Conservation (phyloP, 1,139 yeast species). For the Nematodospora anomalae region DNA sequence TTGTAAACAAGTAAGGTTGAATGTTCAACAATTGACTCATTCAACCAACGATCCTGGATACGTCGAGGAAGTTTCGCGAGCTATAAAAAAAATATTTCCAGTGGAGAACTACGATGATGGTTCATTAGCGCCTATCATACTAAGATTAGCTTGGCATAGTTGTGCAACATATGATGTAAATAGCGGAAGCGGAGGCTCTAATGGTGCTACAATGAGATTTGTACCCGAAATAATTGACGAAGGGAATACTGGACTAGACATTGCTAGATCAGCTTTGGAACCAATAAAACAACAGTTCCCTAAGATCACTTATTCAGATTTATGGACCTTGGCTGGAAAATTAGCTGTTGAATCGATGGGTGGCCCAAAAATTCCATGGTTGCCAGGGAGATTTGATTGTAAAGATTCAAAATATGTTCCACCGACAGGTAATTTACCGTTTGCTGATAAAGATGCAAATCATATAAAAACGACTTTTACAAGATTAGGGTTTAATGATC, state of each 20-base stretch:
- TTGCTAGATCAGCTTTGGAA: slow-evolving; percentile 56
- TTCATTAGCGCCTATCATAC: slow-evolving; percentile 61
- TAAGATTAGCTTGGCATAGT: slow-evolving; percentile 71
- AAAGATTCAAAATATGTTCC: slow-evolving; percentile 52
- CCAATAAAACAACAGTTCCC: slow-evolving; percentile 57
- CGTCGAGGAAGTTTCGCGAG: slow-evolving; percentile 15
- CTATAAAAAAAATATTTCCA: slow-evolving; percentile 18
- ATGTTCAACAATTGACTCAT: not conserved
- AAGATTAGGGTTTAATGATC: slow-evolving; percentile 63
- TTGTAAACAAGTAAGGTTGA: slow-evolving; percentile 1
- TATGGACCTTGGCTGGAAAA: slow-evolving; percentile 67
- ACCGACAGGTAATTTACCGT: slow-evolving; percentile 62
- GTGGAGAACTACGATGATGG: slow-evolving; percentile 54
- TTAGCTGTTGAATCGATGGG: slow-evolving; percentile 62
- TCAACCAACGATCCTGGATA: slow-evolving; percentile 13
- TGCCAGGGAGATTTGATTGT: slow-evolving; percentile 63
- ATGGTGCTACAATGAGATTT: slow-evolving; percentile 67
- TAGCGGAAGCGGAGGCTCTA: slow-evolving; percentile 63
- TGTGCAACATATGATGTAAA: slow-evolving; percentile 61
- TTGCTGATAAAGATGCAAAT: slow-evolving; percentile 51
- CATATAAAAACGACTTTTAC: slow-evolving; percentile 56
- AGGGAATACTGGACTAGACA: slow-evolving; percentile 61
- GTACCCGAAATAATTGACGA: slow-evolving; percentile 47
- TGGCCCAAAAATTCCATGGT: slow-evolving; percentile 59
- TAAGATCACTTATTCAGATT: slow-evolving; percentile 62